Evolutionary conservation across 179 eudicot species (phyloP), one percentile per base, ranked within the genome.

Genomic region (Dionaea muscipula): DNA sequence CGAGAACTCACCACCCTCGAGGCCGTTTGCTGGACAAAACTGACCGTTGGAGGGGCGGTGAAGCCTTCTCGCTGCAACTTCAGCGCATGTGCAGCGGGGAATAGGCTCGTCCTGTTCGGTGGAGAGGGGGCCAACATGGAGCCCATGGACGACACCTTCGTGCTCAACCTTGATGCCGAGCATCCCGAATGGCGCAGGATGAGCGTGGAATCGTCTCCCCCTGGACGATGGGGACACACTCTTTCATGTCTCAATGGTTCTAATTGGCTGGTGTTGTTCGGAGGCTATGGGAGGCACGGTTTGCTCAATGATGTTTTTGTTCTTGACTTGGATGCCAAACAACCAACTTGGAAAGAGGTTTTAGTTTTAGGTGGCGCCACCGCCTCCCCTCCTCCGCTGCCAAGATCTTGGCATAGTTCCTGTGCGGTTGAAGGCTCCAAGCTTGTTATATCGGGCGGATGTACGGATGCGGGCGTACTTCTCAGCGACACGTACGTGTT

Each of bases 161-260:
- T 87, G 25, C 85, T 87, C 48, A 78, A 85, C 57, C 87, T 87
- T 7, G 87, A 85, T 51, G 68, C 87, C 0, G 72, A 65, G 17
- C 53, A 66, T 53, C 96, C 96, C 7, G 94, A 80, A 72, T 87
- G 96, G 96, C 73, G 66, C 2, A 84, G 79, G 27, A 74, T 87
- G 53, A 75, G 64, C 13, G 96, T 85, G 0, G 61, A 70, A 47
- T 74, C 86, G 15, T 80, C 96, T 17, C 94, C 96, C 4, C 95
- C 95, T 2, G 94, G 94, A 15, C 77, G 95, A 2, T 86, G 95
- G 95, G 95, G 95, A 41, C 95, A 87, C 46, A 87, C 96, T 0
- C 80, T 87, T 37, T 78, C 91, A 3, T 80, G 90, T 69, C 69
- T 87, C 10, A 76, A 87, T 12, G 83, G 85, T 3, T 87, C 96